Evolutionary conservation across 331 rosid genomes (phyloP).

Genomic region (Pyrus hybrid): DNA sequence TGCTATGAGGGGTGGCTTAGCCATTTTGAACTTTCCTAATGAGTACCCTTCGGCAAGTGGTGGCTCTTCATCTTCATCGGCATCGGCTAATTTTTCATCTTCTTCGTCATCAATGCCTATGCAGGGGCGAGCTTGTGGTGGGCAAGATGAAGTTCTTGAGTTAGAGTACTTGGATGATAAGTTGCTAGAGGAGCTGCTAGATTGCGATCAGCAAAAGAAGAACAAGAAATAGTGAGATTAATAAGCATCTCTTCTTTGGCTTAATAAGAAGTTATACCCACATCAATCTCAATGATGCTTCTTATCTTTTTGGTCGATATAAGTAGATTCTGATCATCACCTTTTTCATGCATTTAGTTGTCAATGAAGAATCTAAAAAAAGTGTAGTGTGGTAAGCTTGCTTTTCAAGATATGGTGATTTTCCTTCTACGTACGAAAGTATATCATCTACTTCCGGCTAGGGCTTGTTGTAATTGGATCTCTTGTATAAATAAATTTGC

Average conservation of each 20-base stretch:
- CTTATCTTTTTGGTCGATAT: neutral
- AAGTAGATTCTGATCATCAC: neutral
- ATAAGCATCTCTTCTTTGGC: neutral
- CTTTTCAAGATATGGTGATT: neutral
- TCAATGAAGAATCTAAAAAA: neutral
- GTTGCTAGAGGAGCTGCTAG: slow-evolving; percentile 82
- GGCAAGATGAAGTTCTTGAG: slow-evolving; percentile 55
- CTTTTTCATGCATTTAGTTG: neutral
- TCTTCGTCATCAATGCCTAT: neutral
- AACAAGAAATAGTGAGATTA: slow-evolving; percentile 9
- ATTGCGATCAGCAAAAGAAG: slow-evolving; percentile 34
- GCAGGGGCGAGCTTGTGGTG: neutral
- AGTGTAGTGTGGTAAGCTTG: neutral
- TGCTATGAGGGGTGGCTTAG: slow-evolving; percentile 75
- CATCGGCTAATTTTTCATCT: slow-evolving; percentile 6
- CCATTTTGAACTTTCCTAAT: slow-evolving; percentile 71
- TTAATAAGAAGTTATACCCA: neutral
- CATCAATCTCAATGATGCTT: neutral
- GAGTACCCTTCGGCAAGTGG: slow-evolving; percentile 38
- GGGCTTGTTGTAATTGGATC: neutral
- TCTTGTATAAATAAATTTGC: too few species aligned
- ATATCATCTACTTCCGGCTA: too few species aligned
- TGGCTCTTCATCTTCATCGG: slow-evolving; percentile 6
- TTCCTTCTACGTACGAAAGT: neutral
- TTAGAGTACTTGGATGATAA: slow-evolving; percentile 74